These are phyloP conservation scores for Mrakia gelida DNA, from an alignment of 768 basidiomycete species.

Conservation along the genomic window DNA sequence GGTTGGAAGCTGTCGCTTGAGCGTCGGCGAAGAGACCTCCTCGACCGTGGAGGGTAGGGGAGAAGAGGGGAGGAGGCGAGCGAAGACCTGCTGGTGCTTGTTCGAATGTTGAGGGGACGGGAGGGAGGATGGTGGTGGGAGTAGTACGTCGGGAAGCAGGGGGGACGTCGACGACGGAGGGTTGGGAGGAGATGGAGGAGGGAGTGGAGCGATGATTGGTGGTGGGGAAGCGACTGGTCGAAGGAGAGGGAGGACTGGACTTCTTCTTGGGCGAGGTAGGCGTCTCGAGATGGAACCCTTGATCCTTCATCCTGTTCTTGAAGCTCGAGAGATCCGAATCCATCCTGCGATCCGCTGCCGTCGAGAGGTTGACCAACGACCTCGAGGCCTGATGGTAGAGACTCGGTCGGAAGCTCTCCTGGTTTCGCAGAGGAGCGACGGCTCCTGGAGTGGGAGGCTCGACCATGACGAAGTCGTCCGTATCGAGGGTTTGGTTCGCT, in stretches of 20 bases:
- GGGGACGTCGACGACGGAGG: no score
- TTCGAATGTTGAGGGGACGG: background rate
- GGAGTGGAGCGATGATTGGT: conserved; percentile 24
- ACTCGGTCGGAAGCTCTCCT: conserved; percentile 32
- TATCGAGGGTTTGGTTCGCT: background rate
- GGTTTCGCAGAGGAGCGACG: background rate
- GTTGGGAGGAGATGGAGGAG: no score
- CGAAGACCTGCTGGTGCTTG: background rate
- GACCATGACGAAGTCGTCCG: conserved; percentile 20
- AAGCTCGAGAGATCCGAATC: conserved; percentile 30
- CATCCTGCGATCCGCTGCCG: conserved; percentile 27
- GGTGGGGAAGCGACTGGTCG: conserved; percentile 12
- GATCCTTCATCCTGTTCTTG: conserved; percentile 32
- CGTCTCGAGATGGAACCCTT: conserved; percentile 26
- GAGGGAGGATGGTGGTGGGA: background rate
- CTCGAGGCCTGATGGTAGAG: conserved; percentile 36
- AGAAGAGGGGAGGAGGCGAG: conserved; percentile 18
- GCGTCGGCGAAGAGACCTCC: background rate
- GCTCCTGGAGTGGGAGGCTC: conserved; percentile 31
- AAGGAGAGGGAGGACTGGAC: background rate
- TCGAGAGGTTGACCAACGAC: conserved; percentile 35
- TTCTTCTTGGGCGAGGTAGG: background rate
- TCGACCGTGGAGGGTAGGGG: conserved; percentile 2
- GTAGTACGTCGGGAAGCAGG: background rate
- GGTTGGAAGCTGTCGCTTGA: background rate